Evolutionary conservation across 1,284 basidiomycete species (phyloP), one percentile per base, ranked within the genome.

Genomic region (Apiotrichum montevideense): DNA sequence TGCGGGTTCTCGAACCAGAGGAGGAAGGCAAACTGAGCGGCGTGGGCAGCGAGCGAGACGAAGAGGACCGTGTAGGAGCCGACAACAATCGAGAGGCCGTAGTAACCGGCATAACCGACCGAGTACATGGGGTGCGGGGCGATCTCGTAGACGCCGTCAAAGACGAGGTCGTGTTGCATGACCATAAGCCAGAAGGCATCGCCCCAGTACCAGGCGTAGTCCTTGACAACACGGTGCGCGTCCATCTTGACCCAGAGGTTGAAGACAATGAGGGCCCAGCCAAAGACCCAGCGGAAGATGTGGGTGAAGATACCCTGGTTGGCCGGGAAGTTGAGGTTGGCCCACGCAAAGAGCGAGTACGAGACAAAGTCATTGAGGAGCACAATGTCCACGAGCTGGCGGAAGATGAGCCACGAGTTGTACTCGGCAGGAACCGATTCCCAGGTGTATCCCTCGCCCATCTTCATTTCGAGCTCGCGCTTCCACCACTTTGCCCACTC

Each of bases 161-260:
- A 98, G 4, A 98, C 88, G 29, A 98, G 81, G 51, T 87, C 87
- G 51, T 79, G 72, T 66, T 83, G 79, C 61, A 81, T 77, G 56
- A 80, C 79, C 58, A 75, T 71, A 56, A 79, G 68, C 82, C 97
- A 98, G 80, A 98, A 98, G 51, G 89, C 89, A 70, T 98, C 95
- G 15, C 95, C 95, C 95, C 95, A 98, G 77, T 98, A 98, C 92
- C 91, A 82, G n/a, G 81, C 81, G 54, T 80, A 82, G 65, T 83
- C 82, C 62, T 96, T 97, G 61, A 98, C 93, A 52, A 98, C 91
- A 50, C 91, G 83, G 74, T 98, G 95, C 0, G 95, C 95, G 69
- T 98, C 95, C 11, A 90, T 87, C 77, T 98, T 98, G 66, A 98
- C 94, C 93, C 95, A 98, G 40, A 97, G 81, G 74, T 98, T 98